A percentile compares a stretch with the other conserved stretches of the same genome.
Conservation (phyloP, 352 stramenopile genomes). For the Achlya hypogyna region DNA sequence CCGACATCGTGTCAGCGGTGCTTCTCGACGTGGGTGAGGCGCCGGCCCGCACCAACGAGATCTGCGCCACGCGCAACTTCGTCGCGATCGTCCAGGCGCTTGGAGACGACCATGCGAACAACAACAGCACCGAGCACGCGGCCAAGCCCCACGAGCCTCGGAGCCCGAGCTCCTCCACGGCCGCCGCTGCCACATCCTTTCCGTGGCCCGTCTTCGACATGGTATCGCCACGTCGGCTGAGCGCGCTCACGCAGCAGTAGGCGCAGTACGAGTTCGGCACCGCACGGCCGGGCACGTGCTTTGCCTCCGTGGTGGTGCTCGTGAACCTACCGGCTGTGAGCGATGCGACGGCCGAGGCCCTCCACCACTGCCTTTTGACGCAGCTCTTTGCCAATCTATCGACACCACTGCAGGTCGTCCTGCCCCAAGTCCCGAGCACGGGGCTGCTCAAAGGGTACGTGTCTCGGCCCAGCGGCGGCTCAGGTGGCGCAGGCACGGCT, state of each 20-base stretch:
- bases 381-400: conserved; percentile 72
- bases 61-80: not conserved
- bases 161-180: not conserved
- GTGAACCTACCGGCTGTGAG: conserved; percentile 67
- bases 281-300: conserved; percentile 61
- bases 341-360: conserved; percentile 43
- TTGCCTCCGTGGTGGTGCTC: conserved; percentile 76
- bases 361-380: conserved; percentile 66
- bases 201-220: conserved; percentile 82
- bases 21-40: not conserved
- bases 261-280: conserved; percentile 83
- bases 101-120: not conserved
- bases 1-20: not conserved
- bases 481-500: conserved; percentile 32
- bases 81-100: not conserved
- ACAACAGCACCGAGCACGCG: not conserved
- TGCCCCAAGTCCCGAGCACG: conserved; percentile 50
- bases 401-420: conserved; percentile 74
- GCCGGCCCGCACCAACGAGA: not conserved
- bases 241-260: not conserved
- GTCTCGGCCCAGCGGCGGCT: not conserved
- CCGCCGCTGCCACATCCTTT: conserved; percentile 6
- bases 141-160: not conserved
- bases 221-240: conserved; percentile 6
- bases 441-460: conserved; percentile 46